Evolutionary conservation across 805 yeast genomes (phyloP).

Genomic region (Candida alai): DNA sequence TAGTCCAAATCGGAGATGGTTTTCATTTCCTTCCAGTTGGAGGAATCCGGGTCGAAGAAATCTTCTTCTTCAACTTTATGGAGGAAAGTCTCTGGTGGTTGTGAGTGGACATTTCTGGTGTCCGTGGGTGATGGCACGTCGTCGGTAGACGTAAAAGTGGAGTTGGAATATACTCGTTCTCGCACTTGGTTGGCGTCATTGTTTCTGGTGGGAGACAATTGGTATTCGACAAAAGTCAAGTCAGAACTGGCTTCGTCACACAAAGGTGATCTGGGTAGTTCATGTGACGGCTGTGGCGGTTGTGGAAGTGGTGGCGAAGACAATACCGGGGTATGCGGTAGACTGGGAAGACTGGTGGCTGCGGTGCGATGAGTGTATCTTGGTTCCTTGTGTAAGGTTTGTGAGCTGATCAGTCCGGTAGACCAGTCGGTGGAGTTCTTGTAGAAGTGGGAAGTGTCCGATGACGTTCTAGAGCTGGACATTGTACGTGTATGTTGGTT

Average conservation of each 20-base stretch:
- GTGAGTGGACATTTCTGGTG: neutral
- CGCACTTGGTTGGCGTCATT: slow-evolving; percentile 3
- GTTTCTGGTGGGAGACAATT: slow-evolving; percentile 4
- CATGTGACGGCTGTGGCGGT: neutral
- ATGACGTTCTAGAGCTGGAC: too few species aligned
- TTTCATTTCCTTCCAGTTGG: slow-evolving; percentile 84
- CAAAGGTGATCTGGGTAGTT: neutral
- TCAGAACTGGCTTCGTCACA: too few species aligned
- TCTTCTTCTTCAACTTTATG: slow-evolving; percentile 19
- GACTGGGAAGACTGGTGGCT: slow-evolving; percentile 7
- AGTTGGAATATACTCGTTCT: slow-evolving; percentile 5
- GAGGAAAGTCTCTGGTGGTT: neutral
- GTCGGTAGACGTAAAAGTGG: slow-evolving; percentile 1
- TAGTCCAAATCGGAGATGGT: slow-evolving; percentile 73
- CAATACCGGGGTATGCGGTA: slow-evolving; percentile 7
- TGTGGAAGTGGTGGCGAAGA: neutral
- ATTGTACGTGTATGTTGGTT: too few species aligned
- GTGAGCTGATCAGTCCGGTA: too few species aligned
- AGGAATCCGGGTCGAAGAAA: slow-evolving; percentile 28
- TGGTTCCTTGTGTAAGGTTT: too few species aligned
- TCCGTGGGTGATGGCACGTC: neutral
- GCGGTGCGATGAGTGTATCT: too few species aligned
- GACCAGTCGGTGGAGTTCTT: too few species aligned
- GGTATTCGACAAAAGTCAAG: slow-evolving; percentile 10
- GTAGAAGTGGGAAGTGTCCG: too few species aligned